Evolutionary conservation across 2,329 filamentous ascomycete genomes (phyloP).

Genomic region (Hymenoscyphus salicellus): DNA sequence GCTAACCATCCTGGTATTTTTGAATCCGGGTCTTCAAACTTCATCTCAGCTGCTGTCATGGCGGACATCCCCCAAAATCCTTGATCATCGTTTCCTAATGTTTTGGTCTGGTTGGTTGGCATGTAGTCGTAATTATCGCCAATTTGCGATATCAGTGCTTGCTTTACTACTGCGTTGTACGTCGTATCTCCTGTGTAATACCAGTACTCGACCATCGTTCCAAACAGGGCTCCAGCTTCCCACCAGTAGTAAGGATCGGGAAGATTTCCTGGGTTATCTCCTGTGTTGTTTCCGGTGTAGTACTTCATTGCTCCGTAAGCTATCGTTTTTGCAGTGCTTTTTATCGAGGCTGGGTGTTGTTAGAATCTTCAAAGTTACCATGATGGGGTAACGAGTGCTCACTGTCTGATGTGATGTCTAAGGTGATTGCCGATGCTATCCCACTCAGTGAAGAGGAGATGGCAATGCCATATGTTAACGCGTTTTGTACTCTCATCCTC

Average conservation of each 20-base stretch:
- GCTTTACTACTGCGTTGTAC: conserved; percentile 60
- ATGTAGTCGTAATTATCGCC: conserved; percentile 72
- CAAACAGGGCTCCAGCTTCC: conserved; percentile 71
- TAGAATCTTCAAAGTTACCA: neutral
- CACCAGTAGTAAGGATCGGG: conserved; percentile 49
- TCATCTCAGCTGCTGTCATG: conserved; percentile 67
- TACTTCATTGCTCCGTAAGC: conserved; percentile 49
- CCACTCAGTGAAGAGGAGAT: conserved; percentile 19
- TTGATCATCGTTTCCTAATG: conserved; percentile 67
- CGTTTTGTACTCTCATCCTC: conserved; percentile 20
- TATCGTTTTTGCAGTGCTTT: conserved; percentile 31
- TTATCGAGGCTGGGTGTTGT: conserved; percentile 32
- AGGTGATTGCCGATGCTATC: conserved; percentile 15
- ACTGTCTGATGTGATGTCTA: conserved; percentile 22
- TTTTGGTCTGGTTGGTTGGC: conserved; percentile 64
- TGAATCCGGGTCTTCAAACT: conserved; percentile 53
- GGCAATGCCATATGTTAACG: conserved; percentile 15
- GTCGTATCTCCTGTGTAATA: conserved; percentile 70
- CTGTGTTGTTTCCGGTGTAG: conserved; percentile 50
- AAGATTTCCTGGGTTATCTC: conserved; percentile 48
- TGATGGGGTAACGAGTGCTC: neutral
- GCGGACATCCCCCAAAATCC: conserved; percentile 69
- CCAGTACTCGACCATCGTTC: conserved; percentile 76
- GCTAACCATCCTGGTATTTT: conserved; percentile 64
- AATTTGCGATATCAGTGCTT: conserved; percentile 70